Evolutionary conservation across 169 alveolate genomes (phyloP).

Genomic region (Ichthyophthirius multifiliis): DNA sequence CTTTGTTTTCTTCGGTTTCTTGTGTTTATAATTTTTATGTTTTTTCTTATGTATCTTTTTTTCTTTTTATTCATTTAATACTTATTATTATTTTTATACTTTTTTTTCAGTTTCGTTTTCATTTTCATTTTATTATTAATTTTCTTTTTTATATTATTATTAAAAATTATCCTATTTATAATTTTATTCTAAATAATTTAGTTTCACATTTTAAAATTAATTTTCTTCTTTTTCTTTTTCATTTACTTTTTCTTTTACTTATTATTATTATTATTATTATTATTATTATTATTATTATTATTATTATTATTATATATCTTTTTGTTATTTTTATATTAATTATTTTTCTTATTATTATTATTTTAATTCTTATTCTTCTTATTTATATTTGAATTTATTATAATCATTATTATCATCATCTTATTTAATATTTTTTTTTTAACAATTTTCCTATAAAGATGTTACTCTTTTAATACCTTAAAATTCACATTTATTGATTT

Average conservation of each 20-base stretch:
- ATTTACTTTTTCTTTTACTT: neutral
- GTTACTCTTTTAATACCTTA: too few species aligned
- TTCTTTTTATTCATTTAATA: slow-evolving; percentile 4
- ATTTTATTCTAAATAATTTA: neutral
- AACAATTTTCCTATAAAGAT: too few species aligned
- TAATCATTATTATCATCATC: neutral
- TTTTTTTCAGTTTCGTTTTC: slow-evolving; percentile 3
- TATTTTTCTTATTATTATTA: neutral
- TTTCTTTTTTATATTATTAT: neutral
- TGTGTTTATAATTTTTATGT: slow-evolving; percentile 17
- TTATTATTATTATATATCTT: neutral
- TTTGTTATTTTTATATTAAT: neutral
- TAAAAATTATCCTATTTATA: neutral
- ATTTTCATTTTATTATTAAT: neutral
- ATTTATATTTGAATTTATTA: neutral
- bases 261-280: neutral
- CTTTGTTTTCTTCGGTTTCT: slow-evolving; percentile 28
- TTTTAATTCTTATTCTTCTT: neutral
- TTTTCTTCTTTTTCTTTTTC: neutral
- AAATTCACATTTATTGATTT: too few species aligned
- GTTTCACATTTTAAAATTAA: neutral
- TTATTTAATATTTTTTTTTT: too few species aligned
- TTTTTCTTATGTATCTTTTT: neutral
- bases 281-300: neutral
- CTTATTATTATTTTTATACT: neutral